Percentiles rank a stretch among this genome's conserved stretches.
Evolutionary conservation across 2,329 filamentous ascomycete species (phyloP).

Genomic region (Fusarium fujikuroi): DNA sequence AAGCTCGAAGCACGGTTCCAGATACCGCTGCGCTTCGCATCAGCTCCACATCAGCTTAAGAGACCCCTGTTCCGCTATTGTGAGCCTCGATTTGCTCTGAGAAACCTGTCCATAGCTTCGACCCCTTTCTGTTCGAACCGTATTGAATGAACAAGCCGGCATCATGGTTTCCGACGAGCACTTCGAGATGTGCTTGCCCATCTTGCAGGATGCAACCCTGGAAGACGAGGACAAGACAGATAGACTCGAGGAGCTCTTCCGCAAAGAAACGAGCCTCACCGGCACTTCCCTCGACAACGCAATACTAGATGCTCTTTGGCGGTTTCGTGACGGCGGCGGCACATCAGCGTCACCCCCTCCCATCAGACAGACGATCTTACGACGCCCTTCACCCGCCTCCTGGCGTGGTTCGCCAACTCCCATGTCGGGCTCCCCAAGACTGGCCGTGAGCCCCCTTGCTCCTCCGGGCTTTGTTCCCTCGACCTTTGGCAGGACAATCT

Average conservation of each 20-base stretch:
- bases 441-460: conserved; percentile 83
- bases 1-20: conserved; percentile 12
- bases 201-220: conserved; percentile 82
- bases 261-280: conserved; percentile 78
- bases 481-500: conserved; percentile 78
- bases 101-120: conserved; percentile 29
- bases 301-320: conserved; percentile 90
- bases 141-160: conserved; percentile 39
- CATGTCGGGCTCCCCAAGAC: conserved; percentile 81
- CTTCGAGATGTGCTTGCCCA: conserved; percentile 89
- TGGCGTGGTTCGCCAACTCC: conserved; percentile 90
- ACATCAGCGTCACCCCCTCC: conserved; percentile 80
- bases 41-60: conserved; percentile 30
- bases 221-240: conserved; percentile 98
- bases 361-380: conserved; percentile 87
- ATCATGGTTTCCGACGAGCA: conserved; percentile 92
- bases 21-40: conserved; percentile 15
- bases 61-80: conserved; percentile 25
- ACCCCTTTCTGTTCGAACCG: conserved; percentile 13
- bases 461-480: conserved; percentile 86
- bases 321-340: conserved; percentile 75
- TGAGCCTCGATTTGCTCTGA: conserved; percentile 21
- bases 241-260: conserved; percentile 85
- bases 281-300: conserved; percentile 88
- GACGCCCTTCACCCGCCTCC: conserved; percentile 89